These are phyloP conservation scores for Astrephomene gubernaculifera DNA, from an alignment of 139 green algal genomes.

Conservation along the genomic window DNA sequence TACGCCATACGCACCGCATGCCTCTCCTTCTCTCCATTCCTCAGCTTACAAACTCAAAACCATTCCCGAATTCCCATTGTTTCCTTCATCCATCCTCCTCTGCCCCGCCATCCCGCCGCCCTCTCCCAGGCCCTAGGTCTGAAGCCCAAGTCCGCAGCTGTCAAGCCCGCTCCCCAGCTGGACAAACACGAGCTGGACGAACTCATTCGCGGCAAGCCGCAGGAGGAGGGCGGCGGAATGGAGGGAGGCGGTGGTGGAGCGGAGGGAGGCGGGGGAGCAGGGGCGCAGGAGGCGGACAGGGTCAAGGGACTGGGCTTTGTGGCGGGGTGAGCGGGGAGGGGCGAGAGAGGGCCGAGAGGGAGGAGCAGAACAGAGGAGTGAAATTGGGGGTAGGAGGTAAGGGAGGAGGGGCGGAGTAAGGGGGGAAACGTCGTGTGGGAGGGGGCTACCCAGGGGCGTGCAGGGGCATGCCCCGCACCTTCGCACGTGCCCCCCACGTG, in stretches of 20 bases:
- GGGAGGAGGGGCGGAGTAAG: neutral
- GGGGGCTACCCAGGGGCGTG: neutral
- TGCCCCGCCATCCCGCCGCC: too few relatives aligned
- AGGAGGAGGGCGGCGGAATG: conserved; percentile 43
- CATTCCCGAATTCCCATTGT: neutral
- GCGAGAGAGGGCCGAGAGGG: neutral
- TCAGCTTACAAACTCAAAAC: neutral
- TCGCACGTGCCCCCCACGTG: neutral
- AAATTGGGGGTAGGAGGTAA: neutral
- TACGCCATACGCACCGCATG: too few relatives aligned
- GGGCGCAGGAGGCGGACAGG: conserved; percentile 27
- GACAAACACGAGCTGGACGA: conserved; percentile 72
- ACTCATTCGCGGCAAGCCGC: conserved; percentile 58
- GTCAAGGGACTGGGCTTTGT: conserved; percentile 67
- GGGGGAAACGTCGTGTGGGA: neutral
- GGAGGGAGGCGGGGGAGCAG: conserved; percentile 1
- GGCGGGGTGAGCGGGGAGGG: conserved; percentile 9
- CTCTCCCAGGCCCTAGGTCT: conserved; percentile 73
- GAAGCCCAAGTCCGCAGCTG: conserved; percentile 64
- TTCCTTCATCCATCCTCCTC: too few relatives aligned
- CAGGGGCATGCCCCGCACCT: too few relatives aligned
- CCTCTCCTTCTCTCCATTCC: too few relatives aligned
- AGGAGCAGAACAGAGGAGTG: too few relatives aligned
- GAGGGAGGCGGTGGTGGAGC: neutral
- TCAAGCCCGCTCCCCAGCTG: conserved; percentile 57